Percentiles rank a stretch among this genome's conserved stretches.
These are phyloP conservation scores for Combretum micranthum DNA, from an alignment of 345 rosid genomes.

Conservation along the genomic window DNA sequence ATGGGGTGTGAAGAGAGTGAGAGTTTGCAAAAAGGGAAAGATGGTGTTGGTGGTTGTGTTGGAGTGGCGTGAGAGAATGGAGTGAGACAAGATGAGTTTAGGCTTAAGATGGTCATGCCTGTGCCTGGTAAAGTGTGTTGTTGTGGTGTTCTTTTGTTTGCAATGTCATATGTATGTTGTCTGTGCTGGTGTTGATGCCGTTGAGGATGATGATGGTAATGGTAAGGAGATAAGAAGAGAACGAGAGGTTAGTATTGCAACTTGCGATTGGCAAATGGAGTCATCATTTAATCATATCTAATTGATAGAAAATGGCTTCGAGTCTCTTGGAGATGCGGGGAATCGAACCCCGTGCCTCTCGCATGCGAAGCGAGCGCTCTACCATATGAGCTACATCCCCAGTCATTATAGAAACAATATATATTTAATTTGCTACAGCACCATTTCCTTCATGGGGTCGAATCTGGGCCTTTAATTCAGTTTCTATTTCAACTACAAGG, in stretches of 20 bases:
- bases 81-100: constrained; percentile 35
- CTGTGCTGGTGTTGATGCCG: not conserved
- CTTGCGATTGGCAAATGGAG: too few relatives aligned
- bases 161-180: too few relatives aligned
- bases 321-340: constrained; percentile 77
- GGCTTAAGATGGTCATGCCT: constrained; percentile 22
- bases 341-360: constrained; percentile 99
- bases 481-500: too few relatives aligned
- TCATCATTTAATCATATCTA: too few relatives aligned
- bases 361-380: constrained; percentile 99
- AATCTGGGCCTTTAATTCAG: too few relatives aligned
- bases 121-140: not conserved
- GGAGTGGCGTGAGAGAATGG: constrained; percentile 26
- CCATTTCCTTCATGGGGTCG: too few relatives aligned
- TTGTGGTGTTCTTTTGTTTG: too few relatives aligned
- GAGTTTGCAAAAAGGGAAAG: constrained; percentile 24
- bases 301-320: too few relatives aligned
- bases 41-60: constrained; percentile 27
- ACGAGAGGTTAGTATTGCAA: not conserved
- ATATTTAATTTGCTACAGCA: too few relatives aligned
- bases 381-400: constrained; percentile 96
- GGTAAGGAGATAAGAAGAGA: not conserved
- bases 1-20: constrained; percentile 10
- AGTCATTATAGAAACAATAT: too few relatives aligned
- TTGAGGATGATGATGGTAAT: not conserved